Percentiles rank a stretch among this genome's conserved stretches.
These are phyloP conservation scores for Scedosporium boydii DNA, from an alignment of 2,329 filamentous ascomycete genomes.

Conservation along the genomic window DNA sequence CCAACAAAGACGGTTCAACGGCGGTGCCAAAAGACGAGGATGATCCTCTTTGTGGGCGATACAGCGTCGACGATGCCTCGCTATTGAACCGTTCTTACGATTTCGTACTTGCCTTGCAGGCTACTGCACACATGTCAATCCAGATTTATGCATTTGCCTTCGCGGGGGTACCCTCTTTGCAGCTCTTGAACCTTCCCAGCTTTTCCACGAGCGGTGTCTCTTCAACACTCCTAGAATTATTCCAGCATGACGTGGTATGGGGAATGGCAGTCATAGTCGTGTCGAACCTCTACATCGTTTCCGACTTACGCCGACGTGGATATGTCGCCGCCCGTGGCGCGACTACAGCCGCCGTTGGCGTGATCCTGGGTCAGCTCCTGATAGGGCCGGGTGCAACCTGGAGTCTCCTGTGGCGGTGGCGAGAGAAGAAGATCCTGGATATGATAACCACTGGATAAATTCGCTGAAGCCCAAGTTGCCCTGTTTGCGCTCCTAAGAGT, in stretches of 20 bases:
- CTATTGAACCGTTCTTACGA: neutral
- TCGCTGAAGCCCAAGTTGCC: too few species aligned
- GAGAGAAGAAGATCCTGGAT: neutral
- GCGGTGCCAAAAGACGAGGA: neutral
- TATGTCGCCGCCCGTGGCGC: neutral
- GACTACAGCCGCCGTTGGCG: neutral
- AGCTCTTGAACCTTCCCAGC: neutral
- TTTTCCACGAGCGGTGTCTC: neutral
- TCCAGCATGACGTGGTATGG: neutral
- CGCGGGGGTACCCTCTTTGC: neutral
- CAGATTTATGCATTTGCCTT: neutral
- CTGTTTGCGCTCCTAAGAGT: too few species aligned
- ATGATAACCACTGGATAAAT: too few species aligned
- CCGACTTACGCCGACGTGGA: neutral
- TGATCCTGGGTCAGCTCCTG: neutral
- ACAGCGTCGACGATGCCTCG: neutral
- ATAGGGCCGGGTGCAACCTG: neutral
- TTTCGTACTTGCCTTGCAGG: neutral
- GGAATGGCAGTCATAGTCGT: neutral
- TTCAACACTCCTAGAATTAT: neutral
- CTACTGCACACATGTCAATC: neutral
- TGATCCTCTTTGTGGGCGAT: neutral
- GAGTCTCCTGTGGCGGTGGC: neutral
- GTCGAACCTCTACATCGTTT: neutral
- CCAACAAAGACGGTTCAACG: neutral